Evolutionary conservation across 1,284 basidiomycete species (phyloP).

Genomic region (Trichosporon asahii): DNA sequence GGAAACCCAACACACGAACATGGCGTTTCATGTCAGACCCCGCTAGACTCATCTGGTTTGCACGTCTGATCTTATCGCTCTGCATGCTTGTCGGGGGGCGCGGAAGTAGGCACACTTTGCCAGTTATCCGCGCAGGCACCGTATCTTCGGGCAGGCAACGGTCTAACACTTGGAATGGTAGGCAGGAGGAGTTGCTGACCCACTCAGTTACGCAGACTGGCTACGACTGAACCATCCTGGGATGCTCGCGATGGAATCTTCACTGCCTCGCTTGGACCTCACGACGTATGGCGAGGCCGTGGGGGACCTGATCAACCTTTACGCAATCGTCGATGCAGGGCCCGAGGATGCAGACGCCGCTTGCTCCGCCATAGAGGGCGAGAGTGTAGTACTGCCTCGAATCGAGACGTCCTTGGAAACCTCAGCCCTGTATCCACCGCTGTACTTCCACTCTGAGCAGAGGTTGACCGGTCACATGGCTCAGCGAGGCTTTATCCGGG

Average conservation of each 20-base stretch:
- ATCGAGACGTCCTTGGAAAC: not conserved
- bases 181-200: not conserved
- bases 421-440: slow-evolving; percentile 23
- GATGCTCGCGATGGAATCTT: slow-evolving; percentile 18
- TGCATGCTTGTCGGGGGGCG: too few species aligned
- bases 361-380: not conserved
- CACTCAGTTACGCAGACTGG: slow-evolving; percentile 43
- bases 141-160: not conserved
- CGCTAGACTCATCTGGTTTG: too few species aligned
- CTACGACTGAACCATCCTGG: slow-evolving; percentile 41
- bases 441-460: slow-evolving; percentile 32
- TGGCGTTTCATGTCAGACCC: not conserved
- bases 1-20: not conserved
- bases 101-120: too few species aligned
- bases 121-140: not conserved
- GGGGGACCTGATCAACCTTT: slow-evolving; percentile 42
- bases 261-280: slow-evolving; percentile 28
- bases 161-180: not conserved
- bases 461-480: not conserved
- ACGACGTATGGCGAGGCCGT: slow-evolving; percentile 41
- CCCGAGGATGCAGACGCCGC: slow-evolving; percentile 11
- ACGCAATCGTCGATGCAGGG: slow-evolving; percentile 25
- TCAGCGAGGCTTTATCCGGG: slow-evolving; percentile 7
- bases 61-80: too few species aligned
- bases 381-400: not conserved